These are phyloP conservation scores for Aureobasidium leucospermi DNA, from an alignment of 2,329 filamentous ascomycete genomes.

Conservation along the genomic window DNA sequence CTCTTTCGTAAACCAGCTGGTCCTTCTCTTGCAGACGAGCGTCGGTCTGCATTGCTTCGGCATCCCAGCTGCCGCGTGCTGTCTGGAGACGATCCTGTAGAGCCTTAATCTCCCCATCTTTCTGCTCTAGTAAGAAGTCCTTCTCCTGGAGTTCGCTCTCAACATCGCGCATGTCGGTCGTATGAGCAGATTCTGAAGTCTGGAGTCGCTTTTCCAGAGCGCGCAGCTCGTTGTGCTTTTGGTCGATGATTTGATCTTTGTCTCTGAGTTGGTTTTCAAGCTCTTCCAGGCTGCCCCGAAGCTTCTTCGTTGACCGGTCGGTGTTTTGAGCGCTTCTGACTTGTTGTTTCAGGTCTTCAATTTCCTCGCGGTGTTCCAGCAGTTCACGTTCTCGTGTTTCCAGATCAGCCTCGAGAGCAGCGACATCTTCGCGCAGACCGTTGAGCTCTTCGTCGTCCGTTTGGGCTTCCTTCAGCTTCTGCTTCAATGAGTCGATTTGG, in stretches of 20 bases:
- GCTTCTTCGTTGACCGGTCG: constrained; percentile 31
- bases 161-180: constrained; percentile 23
- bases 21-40: constrained; percentile 31
- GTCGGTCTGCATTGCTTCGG: constrained; percentile 30
- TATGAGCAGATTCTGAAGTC: constrained; percentile 21
- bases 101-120: constrained; percentile 30
- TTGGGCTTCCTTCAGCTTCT: constrained; percentile 32
- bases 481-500: constrained; percentile 41
- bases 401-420: constrained; percentile 43
- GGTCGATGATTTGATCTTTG: constrained; percentile 29
- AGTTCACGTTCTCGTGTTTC: constrained; percentile 39
- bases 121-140: constrained; percentile 29
- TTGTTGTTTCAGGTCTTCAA: constrained; percentile 12
- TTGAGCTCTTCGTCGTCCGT: constrained; percentile 44
- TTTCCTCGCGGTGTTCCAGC: constrained; percentile 22
- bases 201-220: constrained; percentile 28
- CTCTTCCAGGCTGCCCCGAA: constrained; percentile 28
- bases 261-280: constrained; percentile 29
- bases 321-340: constrained; percentile 22
- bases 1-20: constrained; percentile 58
- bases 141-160: constrained; percentile 57
- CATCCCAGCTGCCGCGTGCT: constrained; percentile 32
- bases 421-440: constrained; percentile 52
- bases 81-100: constrained; percentile 30
- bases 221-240: constrained; percentile 26